A percentile compares a stretch with the other conserved stretches of the same genome.
phyloP scores from a whole-genome alignment of 2,329 filamentous ascomycete genomes.

The Zarea fungicola region DNA sequence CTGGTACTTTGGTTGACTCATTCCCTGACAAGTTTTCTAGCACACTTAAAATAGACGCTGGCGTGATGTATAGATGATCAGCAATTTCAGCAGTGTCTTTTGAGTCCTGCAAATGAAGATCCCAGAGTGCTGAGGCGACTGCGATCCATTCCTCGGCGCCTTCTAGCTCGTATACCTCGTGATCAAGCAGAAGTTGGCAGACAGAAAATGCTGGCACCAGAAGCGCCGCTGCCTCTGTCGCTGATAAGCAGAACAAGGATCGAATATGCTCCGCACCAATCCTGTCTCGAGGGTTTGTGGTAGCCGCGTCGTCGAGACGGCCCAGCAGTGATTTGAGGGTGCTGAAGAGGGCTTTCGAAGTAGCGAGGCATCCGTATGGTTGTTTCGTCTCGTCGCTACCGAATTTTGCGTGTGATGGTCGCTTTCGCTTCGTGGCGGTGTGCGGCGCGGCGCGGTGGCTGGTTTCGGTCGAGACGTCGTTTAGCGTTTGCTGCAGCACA shows the following conservation, averaged over 20 bases:
- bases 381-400: conserved; percentile 36
- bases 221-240: conserved; percentile 41
- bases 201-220: conserved; percentile 41
- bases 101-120: conserved; percentile 46
- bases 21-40: conserved; percentile 21
- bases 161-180: conserved; percentile 27
- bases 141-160: conserved; percentile 43
- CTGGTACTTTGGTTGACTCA: conserved; percentile 21
- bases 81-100: conserved; percentile 46
- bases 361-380: conserved; percentile 36
- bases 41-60: conserved; percentile 32
- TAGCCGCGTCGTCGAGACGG: conserved; percentile 34
- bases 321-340: conserved; percentile 42
- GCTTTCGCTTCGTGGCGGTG: conserved; percentile 41
- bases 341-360: conserved; percentile 43
- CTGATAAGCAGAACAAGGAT: conserved; percentile 48
- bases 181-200: conserved; percentile 36
- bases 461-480: conserved; percentile 44
- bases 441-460: conserved; percentile 22
- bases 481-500: conserved; percentile 61
- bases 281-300: conserved; percentile 35
- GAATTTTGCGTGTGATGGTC: conserved; percentile 31
- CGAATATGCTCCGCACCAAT: conserved; percentile 56
- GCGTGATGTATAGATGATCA: conserved; percentile 37
- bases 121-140: conserved; percentile 44